Base-by-base conservation (phyloP, 164 flowering plant species). In the Dillenia suffruticosa region DNA sequence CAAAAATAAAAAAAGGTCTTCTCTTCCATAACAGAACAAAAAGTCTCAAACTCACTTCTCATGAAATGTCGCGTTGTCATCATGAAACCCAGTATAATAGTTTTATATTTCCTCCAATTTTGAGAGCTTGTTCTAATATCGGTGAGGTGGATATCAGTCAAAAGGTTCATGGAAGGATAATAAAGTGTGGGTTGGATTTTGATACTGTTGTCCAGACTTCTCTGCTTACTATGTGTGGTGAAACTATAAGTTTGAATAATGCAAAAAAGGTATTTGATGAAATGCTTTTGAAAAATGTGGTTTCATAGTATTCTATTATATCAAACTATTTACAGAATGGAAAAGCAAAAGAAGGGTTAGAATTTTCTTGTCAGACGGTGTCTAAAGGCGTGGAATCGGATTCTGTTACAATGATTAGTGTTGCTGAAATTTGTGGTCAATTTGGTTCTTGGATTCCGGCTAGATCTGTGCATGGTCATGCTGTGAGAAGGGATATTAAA, bases 271-370 rank as follows among this genome's bases (percentile, higher is more conserved):
- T 90, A 48, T 92, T 92, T 49, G 90, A 81, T 68, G 72, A 52
- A 63, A 82, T 92, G 87, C 49, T 74, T 0, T 57, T 45, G 3
- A 88, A 80, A 63, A 95, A 90, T 69, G 72, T 82, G 32, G 85
- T 92, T 63, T 73, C 84, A 0, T 92, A 96, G 98, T 85, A 89
- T 64, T 77, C 89, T 0, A 76, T 86, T 46, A 62, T 89, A 46
- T 75, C 70, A 7, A 63, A 67, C 47, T 84, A 71, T 67, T 74
- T 87, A 5, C 81, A 69, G 49, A 79, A 80, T 73, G 90, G 82
- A 19, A 53, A 53, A 22, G 63, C 65, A 8, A 17, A 48, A 15
- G 76, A 81, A 59, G 92, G 81, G 14, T 56, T 92, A 66, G 78
- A 74, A 51, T 59, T 77, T 46, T 84, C 83, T 60, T 68, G 71